Conservation (phyloP, 257 asterid genomes). For the Osmanthus fragrans region DNA sequence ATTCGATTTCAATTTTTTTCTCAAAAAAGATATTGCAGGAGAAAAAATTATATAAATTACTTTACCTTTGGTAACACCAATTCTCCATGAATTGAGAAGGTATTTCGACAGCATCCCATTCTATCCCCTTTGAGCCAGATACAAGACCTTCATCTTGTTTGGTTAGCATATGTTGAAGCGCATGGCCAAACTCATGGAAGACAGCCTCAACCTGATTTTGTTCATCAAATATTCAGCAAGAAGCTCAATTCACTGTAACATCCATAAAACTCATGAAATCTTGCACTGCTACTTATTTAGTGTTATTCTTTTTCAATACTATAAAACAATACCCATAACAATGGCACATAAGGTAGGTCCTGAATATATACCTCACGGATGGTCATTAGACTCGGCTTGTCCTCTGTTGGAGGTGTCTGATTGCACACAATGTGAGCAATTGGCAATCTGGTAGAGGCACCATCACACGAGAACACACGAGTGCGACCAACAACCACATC, state of each 20-base stretch:
- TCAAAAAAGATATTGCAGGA: not conserved
- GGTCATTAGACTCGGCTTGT: constrained; percentile 86
- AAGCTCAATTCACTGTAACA: not conserved
- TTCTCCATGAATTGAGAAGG: constrained; percentile 89
- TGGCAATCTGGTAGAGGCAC: constrained; percentile 59
- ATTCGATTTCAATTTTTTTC: not conserved
- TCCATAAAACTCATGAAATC: not conserved
- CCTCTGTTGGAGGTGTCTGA: constrained; percentile 74
- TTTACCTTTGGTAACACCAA: constrained; percentile 89
- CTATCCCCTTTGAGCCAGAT: constrained; percentile 67
- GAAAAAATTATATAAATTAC: not conserved
- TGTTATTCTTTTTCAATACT: not conserved
- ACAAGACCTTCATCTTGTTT: constrained; percentile 83
- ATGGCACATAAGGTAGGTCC: not conserved
- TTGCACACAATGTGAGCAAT: constrained; percentile 76
- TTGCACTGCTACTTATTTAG: not conserved
- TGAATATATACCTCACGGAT: constrained; percentile 59
- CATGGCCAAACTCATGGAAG: constrained; percentile 90
- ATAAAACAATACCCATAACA: not conserved
- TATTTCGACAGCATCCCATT: constrained; percentile 88
- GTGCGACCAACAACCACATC: constrained; percentile 70
- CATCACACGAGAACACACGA: constrained; percentile 51
- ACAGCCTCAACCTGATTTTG: constrained; percentile 65
- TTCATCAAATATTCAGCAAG: constrained; percentile 14
- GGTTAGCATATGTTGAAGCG: constrained; percentile 89